A percentile compares a stretch with the other conserved stretches of the same genome.
phyloP scores from a whole-genome alignment of 176 grass and related monocot species.

The Typha latifolia region DNA sequence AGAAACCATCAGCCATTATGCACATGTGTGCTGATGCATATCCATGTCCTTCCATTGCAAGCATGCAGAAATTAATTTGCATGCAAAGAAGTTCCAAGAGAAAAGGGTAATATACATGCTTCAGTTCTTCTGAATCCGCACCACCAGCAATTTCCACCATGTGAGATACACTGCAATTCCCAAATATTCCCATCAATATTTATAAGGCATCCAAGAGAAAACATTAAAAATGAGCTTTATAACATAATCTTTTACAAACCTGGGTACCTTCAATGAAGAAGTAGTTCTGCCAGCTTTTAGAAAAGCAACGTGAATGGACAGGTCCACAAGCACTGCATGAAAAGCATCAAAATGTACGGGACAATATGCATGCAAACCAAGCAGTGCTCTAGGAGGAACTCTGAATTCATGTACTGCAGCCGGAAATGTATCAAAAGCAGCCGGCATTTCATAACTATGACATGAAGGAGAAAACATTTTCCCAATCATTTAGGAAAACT shows the following conservation, averaged over 20 bases:
- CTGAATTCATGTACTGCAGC: constrained; percentile 80
- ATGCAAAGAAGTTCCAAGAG: too few species aligned
- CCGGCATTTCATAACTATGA: constrained; percentile 46
- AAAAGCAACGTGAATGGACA: constrained; percentile 67
- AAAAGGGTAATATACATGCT: constrained; percentile 8
- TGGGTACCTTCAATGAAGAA: constrained; percentile 60
- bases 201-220: neutral
- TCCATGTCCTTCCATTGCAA: too few species aligned
- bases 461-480: constrained; percentile 33
- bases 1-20: too few species aligned
- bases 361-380: constrained; percentile 81
- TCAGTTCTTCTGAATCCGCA: constrained; percentile 4
- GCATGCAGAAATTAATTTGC: too few species aligned
- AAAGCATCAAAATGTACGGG: constrained; percentile 91
- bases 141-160: constrained; percentile 4
- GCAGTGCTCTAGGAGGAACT: constrained; percentile 67
- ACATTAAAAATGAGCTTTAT: constrained; percentile 20
- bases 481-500: too few species aligned
- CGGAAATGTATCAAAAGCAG: constrained; percentile 39
- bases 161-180: constrained; percentile 6
- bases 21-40: too few species aligned
- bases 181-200: constrained; percentile 1
- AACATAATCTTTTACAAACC: constrained; percentile 56
- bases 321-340: constrained; percentile 77
- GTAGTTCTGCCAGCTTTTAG: constrained; percentile 57